phyloP scores from a whole-genome alignment of 371 early-diverging fungal species.

The Quaeritorhiza haematococci region DNA sequence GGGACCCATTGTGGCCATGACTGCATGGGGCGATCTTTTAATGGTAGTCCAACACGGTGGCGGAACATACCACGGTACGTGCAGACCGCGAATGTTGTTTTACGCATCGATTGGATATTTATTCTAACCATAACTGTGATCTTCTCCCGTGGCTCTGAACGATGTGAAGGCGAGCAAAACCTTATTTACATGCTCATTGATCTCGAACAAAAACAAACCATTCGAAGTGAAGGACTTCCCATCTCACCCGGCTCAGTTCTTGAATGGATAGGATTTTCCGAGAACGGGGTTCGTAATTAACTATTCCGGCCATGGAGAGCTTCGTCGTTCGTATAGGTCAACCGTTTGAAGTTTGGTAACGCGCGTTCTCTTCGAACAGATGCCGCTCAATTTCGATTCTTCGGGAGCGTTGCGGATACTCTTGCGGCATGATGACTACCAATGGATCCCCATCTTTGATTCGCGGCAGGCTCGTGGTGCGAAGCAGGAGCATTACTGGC shows the following conservation, averaged over 20 bases:
- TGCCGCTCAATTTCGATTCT: constrained; percentile 67
- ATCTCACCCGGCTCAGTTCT: constrained; percentile 56
- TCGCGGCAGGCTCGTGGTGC: constrained; percentile 29
- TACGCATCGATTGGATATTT: neutral
- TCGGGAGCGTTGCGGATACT: constrained; percentile 58
- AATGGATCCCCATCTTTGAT: constrained; percentile 76
- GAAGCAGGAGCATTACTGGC: constrained; percentile 61
- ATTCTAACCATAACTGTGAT: constrained; percentile 3
- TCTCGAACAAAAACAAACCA: constrained; percentile 48
- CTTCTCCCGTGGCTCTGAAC: no score
- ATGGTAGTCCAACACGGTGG: constrained; percentile 53
- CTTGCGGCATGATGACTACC: constrained; percentile 51
- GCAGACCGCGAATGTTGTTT: neutral
- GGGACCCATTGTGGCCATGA: constrained; percentile 58
- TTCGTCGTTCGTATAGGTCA: no score
- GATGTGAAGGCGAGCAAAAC: constrained; percentile 48
- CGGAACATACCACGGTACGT: constrained; percentile 27
- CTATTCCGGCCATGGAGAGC: neutral
- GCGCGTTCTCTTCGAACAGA: constrained; percentile 26
- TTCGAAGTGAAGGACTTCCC: constrained; percentile 62
- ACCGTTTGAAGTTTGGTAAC: constrained; percentile 4
- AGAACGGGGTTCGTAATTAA: constrained; percentile 54
- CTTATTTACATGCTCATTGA: constrained; percentile 66
- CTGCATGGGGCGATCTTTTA: constrained; percentile 47
- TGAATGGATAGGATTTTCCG: constrained; percentile 84